Conservation (phyloP, 805 yeast genomes). For the Torulaspora quercuum region DNA sequence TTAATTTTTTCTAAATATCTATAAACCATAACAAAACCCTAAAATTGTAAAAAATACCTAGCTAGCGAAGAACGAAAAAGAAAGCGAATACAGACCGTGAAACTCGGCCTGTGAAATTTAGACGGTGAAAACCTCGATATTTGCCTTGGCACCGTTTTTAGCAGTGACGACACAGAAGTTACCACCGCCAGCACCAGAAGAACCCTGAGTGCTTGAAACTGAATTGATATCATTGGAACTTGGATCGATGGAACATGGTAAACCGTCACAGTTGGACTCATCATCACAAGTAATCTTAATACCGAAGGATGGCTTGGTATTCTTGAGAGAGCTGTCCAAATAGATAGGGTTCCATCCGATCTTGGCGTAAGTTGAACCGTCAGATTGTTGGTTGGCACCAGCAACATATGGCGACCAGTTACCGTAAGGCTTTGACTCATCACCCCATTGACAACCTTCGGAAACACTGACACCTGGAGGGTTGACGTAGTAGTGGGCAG, state of each 20-base stretch:
- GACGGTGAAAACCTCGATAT: constrained; percentile 60
- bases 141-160: constrained; percentile 56
- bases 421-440: constrained; percentile 62
- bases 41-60: constrained; percentile 2
- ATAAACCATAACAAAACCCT: constrained; percentile 8
- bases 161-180: constrained; percentile 86
- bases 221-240: constrained; percentile 55
- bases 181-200: constrained; percentile 61
- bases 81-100: too few species aligned
- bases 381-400: constrained; percentile 76
- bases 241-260: constrained; percentile 81
- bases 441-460: constrained; percentile 86
- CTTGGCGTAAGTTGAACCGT: constrained; percentile 71
- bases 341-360: constrained; percentile 91
- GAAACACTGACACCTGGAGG: constrained; percentile 73
- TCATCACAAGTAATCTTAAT: constrained; percentile 71
- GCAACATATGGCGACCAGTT: constrained; percentile 95
- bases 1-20: constrained; percentile 6
- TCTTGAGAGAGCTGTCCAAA: constrained; percentile 55
- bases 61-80: constrained; percentile 1
- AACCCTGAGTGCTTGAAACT: constrained; percentile 41
- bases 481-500: constrained; percentile 82
- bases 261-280: constrained; percentile 64
- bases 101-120: too few species aligned
- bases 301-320: constrained; percentile 62